Base-by-base conservation (phyloP, 306 rosid genomes). In the Ochetophila trinervis region DNA sequence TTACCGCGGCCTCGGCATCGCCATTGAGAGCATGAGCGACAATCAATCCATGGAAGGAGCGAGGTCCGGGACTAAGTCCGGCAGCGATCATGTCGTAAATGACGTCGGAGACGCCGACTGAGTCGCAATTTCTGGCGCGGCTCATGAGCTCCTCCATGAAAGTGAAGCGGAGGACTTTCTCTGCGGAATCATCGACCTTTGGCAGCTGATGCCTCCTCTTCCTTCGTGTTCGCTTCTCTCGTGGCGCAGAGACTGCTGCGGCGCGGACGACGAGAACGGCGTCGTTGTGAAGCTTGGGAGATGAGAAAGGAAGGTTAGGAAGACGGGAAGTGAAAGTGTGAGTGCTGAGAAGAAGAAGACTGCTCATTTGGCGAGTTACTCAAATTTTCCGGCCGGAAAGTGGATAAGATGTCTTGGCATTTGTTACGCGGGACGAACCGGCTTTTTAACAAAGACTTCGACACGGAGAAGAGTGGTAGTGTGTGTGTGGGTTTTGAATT, bases 131-230 rank as follows among this genome's bases (percentile, higher is more conserved):
- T 57, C 95, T 69, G 16, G 96, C 95, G 0, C 93, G 91, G 73
- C 65, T 68, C 98, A 92, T 92, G 68, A 92, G 98, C 74, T 92
- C 93, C 76, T 89, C 96, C 98, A 92, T 92, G 88, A 92, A 92
- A 24, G 82, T 68, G 83, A 87, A 87, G 64, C 95, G 96, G 59
- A 92, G 96, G 62, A 71, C 71, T 57, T 67, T 87, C 84, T 92
- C 98, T 0, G 81, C 71, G 2, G 84, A 61, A 27, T 74, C 91
- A 10, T 78, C 82, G 47, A 76, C 87, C 85, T 82, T 87, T 2
- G 62, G 21, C 49, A 59, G 22, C 57, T 74, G n/a, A n/a, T n/a
- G 89, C 72, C 79, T 77, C 84, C 81, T 86, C 85, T 65, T 82
- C 56, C 91, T 75, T 1, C 69, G 70, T 44, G 77, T 36, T 17